Conservation (phyloP, 2,329 filamentous ascomycete genomes). For the Paraphaeosphaeria minitans region DNA sequence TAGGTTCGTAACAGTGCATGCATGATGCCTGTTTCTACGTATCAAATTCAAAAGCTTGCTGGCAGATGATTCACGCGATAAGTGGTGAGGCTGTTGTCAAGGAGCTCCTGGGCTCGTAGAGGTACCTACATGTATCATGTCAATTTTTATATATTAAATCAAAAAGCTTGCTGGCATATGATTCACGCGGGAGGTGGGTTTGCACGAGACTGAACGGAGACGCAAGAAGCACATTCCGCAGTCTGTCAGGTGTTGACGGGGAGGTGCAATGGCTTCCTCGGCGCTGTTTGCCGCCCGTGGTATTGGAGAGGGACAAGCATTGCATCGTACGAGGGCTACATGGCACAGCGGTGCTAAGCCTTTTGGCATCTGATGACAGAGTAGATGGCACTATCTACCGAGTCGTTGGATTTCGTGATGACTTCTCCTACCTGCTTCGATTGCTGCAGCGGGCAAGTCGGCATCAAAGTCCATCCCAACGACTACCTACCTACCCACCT, state of each 20-base stretch:
- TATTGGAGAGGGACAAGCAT: slow-evolving; percentile 5
- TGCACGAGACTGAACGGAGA: background rate
- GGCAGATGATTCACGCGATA: slow-evolving; percentile 16
- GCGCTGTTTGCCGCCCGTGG: background rate
- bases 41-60: no score
- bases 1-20: slow-evolving; percentile 50
- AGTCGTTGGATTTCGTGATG: no score
- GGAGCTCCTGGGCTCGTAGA: slow-evolving; percentile 54
- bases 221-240: background rate
- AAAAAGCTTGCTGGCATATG: slow-evolving; percentile 23
- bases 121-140: no score
- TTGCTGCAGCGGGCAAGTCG: background rate
- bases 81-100: slow-evolving; percentile 58
- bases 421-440: background rate
- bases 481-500: no score
- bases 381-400: background rate
- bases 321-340: slow-evolving; percentile 3
- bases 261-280: no score
- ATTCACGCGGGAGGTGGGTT: background rate
- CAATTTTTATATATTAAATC: no score
- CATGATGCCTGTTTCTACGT: no score
- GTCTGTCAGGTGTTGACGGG: background rate
- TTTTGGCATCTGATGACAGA: background rate
- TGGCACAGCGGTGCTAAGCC: background rate
- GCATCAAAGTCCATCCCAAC: no score